Conservation (phyloP, 1,139 yeast species). For the Blastobotrys illinoisensis region DNA sequence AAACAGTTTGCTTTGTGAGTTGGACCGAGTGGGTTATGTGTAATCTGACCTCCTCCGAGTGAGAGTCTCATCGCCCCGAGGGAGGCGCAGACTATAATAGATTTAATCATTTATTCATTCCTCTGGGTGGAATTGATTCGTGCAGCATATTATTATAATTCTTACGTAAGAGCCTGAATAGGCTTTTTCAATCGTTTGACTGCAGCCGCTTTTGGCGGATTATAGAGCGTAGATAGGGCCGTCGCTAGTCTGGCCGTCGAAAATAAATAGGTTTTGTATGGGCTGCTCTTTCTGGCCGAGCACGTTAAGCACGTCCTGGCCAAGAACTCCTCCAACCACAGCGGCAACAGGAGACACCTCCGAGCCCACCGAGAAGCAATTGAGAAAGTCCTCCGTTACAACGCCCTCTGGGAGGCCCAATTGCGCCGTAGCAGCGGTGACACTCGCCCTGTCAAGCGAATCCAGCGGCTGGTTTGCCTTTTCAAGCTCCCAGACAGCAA, state of each 20-base stretch:
- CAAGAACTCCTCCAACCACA: conserved; percentile 79
- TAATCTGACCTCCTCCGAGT: too few species aligned
- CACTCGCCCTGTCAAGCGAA: conserved; percentile 3
- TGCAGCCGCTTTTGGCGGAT: too few species aligned
- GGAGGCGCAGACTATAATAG: too few species aligned
- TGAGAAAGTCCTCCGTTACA: conserved; percentile 25
- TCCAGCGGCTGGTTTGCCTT: neutral
- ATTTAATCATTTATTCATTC: too few species aligned
- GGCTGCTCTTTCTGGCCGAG: conserved; percentile 76
- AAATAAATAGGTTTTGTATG: conserved; percentile 68
- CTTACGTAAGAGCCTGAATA: too few species aligned
- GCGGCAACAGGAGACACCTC: conserved; percentile 87
- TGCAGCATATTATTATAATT: too few species aligned
- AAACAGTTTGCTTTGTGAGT: too few species aligned
- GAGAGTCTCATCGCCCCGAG: too few species aligned
- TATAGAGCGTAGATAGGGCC: conserved; percentile 68
- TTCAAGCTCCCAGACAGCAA: conserved; percentile 45
- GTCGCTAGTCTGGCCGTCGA: conserved; percentile 65
- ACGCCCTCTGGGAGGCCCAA: conserved; percentile 42
- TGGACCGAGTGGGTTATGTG: too few species aligned
- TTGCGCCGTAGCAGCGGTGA: conserved; percentile 22
- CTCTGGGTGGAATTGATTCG: too few species aligned
- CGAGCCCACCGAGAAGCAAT: conserved; percentile 38
- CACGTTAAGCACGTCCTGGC: conserved; percentile 86
- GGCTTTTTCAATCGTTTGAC: too few species aligned